Evolutionary conservation across 1,139 yeast species (phyloP).

Genomic region (Protomyces gravidus): DNA sequence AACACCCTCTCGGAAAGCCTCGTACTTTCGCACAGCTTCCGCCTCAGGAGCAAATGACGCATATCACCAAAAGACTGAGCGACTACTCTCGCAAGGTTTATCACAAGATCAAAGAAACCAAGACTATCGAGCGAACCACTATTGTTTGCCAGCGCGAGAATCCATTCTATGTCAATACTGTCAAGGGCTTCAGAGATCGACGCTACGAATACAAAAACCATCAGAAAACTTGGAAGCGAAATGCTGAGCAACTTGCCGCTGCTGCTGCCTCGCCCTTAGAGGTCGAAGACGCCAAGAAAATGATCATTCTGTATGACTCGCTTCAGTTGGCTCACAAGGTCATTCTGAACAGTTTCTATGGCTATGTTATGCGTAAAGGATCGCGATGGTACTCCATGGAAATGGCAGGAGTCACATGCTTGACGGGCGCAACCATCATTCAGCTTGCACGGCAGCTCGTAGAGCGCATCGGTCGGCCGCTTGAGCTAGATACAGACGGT

Average conservation of each 20-base stretch:
- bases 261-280: slow-evolving; percentile 52
- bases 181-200: slow-evolving; percentile 89
- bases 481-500: slow-evolving; percentile 98
- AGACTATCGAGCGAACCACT: slow-evolving; percentile 84
- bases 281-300: slow-evolving; percentile 82
- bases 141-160: slow-evolving; percentile 96
- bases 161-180: slow-evolving; percentile 94
- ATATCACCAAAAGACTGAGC: slow-evolving; percentile 70
- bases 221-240: slow-evolving; percentile 92
- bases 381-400: slow-evolving; percentile 99
- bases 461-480: slow-evolving; percentile 91
- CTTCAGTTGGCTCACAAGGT: slow-evolving; percentile 95
- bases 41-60: slow-evolving; percentile 70
- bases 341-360: slow-evolving; percentile 92
- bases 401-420: slow-evolving; percentile 98
- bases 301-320: slow-evolving; percentile 91
- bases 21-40: slow-evolving; percentile 70
- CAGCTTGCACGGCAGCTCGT: slow-evolving; percentile 93
- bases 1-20: slow-evolving; percentile 48
- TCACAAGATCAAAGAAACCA: slow-evolving; percentile 73
- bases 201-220: slow-evolving; percentile 92
- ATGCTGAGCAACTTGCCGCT: slow-evolving; percentile 54
- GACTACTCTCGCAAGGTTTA: slow-evolving; percentile 84
- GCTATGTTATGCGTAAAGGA: slow-evolving; percentile 98
- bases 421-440: slow-evolving; percentile 95